Evolutionary conservation across 2,329 filamentous ascomycete species (phyloP).

Genomic region (Xylaria sp.): DNA sequence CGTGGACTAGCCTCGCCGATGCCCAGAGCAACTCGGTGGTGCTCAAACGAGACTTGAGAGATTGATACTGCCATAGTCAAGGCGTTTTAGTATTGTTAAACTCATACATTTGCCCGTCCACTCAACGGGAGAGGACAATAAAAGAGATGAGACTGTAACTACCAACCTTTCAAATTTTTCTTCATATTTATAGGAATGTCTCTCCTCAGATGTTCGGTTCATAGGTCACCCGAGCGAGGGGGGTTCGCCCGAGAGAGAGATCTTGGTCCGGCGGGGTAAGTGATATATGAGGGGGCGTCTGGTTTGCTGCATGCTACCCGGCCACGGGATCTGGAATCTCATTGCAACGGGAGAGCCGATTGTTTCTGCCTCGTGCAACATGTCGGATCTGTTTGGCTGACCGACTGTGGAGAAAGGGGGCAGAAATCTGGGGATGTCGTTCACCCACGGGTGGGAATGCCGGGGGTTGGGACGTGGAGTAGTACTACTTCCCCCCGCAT

Average conservation of each 20-base stretch:
- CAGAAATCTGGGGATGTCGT: background rate
- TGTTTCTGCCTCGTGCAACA: background rate
- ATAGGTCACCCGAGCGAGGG: conserved; percentile 9
- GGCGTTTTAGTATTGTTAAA: conserved; percentile 9
- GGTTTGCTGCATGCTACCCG: background rate
- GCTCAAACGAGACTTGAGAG: conserved; percentile 48
- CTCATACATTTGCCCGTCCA: background rate
- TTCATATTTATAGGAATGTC: conserved; percentile 10
- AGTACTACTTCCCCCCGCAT: conserved; percentile 3
- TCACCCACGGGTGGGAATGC: background rate
- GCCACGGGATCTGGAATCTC: background rate
- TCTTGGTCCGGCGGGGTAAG: conserved; percentile 6
- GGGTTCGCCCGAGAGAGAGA: background rate
- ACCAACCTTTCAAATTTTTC: conserved; percentile 19
- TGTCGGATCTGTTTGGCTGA: background rate
- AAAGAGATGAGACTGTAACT: background rate
- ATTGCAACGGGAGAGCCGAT: background rate
- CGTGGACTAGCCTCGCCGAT: conserved; percentile 51
- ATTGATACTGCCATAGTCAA: conserved; percentile 47
- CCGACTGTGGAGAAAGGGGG: conserved; percentile 1
- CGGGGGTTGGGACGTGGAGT: conserved; percentile 1
- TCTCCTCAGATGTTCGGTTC: conserved; percentile 1
- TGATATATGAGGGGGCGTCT: background rate
- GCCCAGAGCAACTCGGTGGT: conserved; percentile 49
- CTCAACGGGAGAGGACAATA: background rate